A percentile compares a stretch with the other conserved stretches of the same genome.
Evolutionary conservation across 1,139 yeast genomes (phyloP).

Genomic region (Hemisphaericaspora lyxosophila): DNA sequence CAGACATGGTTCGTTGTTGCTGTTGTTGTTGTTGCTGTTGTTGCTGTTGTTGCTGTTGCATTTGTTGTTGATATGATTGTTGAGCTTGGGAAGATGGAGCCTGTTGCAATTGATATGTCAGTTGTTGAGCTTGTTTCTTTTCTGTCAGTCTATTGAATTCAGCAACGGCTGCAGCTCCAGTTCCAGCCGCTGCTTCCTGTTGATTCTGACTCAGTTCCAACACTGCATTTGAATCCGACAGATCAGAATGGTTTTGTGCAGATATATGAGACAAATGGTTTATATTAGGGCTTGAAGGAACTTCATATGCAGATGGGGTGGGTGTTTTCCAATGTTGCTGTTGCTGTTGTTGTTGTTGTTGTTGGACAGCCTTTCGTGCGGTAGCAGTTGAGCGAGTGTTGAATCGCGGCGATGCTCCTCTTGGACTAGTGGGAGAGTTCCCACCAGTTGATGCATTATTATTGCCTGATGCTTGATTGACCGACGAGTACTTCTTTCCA

Average conservation of each 20-base stretch:
- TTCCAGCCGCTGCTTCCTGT: not conserved
- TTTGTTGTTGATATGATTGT: conserved; percentile 15
- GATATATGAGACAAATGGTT: conserved; percentile 28
- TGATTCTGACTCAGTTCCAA: conserved; percentile 10
- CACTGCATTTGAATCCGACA: conserved; percentile 38
- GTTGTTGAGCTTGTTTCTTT: conserved; percentile 5
- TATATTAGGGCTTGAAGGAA: conserved; percentile 42
- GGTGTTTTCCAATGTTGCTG: conserved; percentile 33
- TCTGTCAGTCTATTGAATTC: not conserved
- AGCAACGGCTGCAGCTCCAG: not conserved
- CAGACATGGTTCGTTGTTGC: conserved; percentile 44
- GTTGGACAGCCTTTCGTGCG: conserved; percentile 9
- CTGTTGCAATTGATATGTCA: conserved; percentile 6
- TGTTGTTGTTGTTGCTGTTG: conserved; percentile 14
- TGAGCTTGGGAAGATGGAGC: conserved; percentile 12
- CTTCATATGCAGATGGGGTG: conserved; percentile 43
- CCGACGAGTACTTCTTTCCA: conserved; percentile 9
- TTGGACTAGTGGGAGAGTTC: conserved; percentile 5
- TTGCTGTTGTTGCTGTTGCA: conserved; percentile 8
- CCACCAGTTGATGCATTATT: not conserved
- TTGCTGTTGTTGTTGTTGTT: conserved; percentile 9
- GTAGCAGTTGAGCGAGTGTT: conserved; percentile 6
- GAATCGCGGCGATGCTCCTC: conserved; percentile 13
- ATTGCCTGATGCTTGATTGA: no score
- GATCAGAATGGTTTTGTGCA: conserved; percentile 39